A percentile compares a stretch with the other conserved stretches of the same genome.
phyloP scores from a whole-genome alignment of 2,329 filamentous ascomycete species.

The Xylariaceae sp. region DNA sequence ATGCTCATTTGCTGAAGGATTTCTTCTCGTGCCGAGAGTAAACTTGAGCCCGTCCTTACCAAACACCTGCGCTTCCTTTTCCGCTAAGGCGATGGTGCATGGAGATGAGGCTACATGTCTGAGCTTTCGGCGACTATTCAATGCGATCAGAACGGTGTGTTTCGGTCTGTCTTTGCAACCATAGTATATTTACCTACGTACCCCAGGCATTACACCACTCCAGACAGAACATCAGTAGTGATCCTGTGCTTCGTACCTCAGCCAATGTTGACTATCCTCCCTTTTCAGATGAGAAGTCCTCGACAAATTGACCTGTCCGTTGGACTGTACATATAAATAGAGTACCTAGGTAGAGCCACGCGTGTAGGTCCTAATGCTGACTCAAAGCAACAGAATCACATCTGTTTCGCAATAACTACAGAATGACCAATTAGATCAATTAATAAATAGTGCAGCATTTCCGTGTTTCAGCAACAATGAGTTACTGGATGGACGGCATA shows the following conservation, averaged over 20 bases:
- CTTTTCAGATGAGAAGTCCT: not conserved
- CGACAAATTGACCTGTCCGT: no score
- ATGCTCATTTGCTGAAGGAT: conserved; percentile 46
- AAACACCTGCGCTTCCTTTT: conserved; percentile 53
- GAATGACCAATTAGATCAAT: not conserved
- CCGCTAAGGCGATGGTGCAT: conserved; percentile 50
- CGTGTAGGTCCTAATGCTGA: no score
- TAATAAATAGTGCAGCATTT: not conserved
- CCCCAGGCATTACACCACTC: not conserved
- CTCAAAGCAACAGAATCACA: no score
- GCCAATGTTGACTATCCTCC: not conserved
- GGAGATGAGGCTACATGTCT: conserved; percentile 55
- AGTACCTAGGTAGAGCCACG: no score
- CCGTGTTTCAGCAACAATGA: not conserved
- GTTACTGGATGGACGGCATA: not conserved
- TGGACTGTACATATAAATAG: no score
- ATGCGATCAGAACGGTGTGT: not conserved
- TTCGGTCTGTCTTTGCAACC: not conserved
- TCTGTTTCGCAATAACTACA: no score
- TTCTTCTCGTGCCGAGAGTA: conserved; percentile 49
- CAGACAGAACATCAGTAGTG: not conserved
- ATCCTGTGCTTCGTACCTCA: not conserved
- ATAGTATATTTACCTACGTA: not conserved
- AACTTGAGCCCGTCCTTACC: conserved; percentile 52
- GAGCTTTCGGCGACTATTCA: not conserved